phyloP scores from a whole-genome alignment of 2,329 filamentous ascomycete genomes.

The Colletotrichum sp. region DNA sequence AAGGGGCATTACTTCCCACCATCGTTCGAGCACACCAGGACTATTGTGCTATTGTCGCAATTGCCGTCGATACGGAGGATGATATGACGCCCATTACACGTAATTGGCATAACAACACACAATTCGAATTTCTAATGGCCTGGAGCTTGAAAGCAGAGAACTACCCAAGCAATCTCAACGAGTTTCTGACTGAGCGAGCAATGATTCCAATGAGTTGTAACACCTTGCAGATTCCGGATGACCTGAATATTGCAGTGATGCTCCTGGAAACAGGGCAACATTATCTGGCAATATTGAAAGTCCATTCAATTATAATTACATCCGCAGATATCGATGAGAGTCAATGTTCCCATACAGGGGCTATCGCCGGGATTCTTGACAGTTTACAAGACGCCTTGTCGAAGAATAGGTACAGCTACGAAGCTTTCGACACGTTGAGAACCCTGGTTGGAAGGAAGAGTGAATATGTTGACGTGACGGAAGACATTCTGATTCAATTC shows the following conservation, averaged over 20 bases:
- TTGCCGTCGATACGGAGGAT: fast-evolving
- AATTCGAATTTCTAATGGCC: fast-evolving
- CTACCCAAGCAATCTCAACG: fast-evolving
- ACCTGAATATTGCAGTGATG: fast-evolving
- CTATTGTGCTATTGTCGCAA: background rate
- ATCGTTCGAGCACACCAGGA: background rate
- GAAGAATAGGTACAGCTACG: too few species aligned
- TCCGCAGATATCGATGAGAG: fast-evolving
- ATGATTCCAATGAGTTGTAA: fast-evolving
- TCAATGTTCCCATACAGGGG: too few species aligned
- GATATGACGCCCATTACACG: fast-evolving
- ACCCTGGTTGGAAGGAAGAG: too few species aligned
- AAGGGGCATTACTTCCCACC: background rate
- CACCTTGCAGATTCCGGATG: fast-evolving
- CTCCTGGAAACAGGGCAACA: fast-evolving
- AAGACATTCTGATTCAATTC: too few species aligned
- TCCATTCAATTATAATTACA: fast-evolving
- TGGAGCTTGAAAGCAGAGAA: background rate
- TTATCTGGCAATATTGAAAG: fast-evolving
- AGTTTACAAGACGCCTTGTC: too few species aligned
- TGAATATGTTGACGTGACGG: too few species aligned
- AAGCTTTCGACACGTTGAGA: too few species aligned
- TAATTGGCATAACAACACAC: fast-evolving
- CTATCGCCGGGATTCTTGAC: too few species aligned
- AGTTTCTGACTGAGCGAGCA: fast-evolving